phyloP scores from a whole-genome alignment of 2,329 filamentous ascomycete species.

The Microdochium nivale region DNA sequence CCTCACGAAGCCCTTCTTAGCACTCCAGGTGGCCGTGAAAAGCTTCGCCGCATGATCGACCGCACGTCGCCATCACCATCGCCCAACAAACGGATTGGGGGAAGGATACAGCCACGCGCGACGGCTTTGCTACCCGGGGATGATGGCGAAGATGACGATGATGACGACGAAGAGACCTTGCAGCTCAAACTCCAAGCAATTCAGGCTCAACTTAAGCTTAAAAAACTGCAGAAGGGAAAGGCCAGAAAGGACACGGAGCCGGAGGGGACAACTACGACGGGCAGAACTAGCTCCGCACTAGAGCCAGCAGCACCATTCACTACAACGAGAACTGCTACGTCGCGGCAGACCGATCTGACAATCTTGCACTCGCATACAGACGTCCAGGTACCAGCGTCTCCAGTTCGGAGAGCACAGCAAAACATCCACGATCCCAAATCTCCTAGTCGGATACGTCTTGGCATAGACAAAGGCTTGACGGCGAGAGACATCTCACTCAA shows the following conservation, averaged over 20 bases:
- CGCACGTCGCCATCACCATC: slow-evolving; percentile 62
- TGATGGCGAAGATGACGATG: slow-evolving; percentile 42
- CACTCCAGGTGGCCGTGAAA: slow-evolving; percentile 72
- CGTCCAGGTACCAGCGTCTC: slow-evolving; percentile 68
- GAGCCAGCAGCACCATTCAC: neutral
- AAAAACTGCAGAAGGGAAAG: slow-evolving; percentile 68
- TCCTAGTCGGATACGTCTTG: slow-evolving; percentile 70
- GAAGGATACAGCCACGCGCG: slow-evolving; percentile 14
- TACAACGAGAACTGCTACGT: neutral
- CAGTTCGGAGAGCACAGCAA: slow-evolving; percentile 52
- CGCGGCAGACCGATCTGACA: neutral
- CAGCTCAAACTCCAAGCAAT: slow-evolving; percentile 82
- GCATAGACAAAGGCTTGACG: slow-evolving; percentile 81
- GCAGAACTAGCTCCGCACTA: neutral
- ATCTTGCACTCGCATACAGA: slow-evolving; percentile 19
- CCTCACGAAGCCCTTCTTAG: slow-evolving; percentile 55
- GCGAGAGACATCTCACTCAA: slow-evolving; percentile 80
- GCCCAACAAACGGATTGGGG: slow-evolving; percentile 43
- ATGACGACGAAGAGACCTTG: slow-evolving; percentile 84
- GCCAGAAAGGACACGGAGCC: slow-evolving; percentile 23
- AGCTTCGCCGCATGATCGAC: slow-evolving; percentile 59
- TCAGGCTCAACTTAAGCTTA: slow-evolving; percentile 77
- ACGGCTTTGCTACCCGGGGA: slow-evolving; percentile 10
- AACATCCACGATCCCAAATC: slow-evolving; percentile 52
- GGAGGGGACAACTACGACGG: slow-evolving; percentile 6